Evolutionary conservation across 352 stramenopile genomes (phyloP), one percentile per base, ranked within the genome.

Genomic region (Chrysophaeum taylorii): DNA sequence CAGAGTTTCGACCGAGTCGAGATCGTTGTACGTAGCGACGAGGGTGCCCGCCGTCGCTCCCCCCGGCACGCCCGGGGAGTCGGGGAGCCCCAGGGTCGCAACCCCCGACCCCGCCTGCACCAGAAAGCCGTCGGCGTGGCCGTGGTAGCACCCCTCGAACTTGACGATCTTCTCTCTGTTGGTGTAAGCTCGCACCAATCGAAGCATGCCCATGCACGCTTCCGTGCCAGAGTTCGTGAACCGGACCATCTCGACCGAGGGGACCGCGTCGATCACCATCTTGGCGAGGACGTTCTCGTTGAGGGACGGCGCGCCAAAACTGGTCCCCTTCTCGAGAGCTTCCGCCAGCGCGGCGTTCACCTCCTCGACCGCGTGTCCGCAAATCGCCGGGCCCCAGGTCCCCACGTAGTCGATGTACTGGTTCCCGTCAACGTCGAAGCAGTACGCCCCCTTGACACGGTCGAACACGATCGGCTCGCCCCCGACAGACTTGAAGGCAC

Each of bases 201-300:
- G 85, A 68, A 93, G 84, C 85, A 92, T 91, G 78, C 87, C 85
- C 87, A 92, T 93, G 79, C 84, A 92, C n/a, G 86, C 87, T 73
- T 93, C 87, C 31, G 87, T 93, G 75, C 87, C 87, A 21, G 83
- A 90, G 76, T 93, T 93, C 68, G 87, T 93, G 83, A 93, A 93
- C 70, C 87, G 84, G 45, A 93, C 87, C 87, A 93, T 93, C 79
- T 93, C 87, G 16, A 93, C 85, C 35, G 82, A 89, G 37, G 87
- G 85, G 41, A 93, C 85, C 45, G 87, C 87, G 42, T 73, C 84
- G 76, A 92, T 92, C 69, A 93, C 87, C 63, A 78, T 80, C 78
- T 93, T 92, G 60, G 87, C 87, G 29, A 93, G 81, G 66, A 87
- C 81, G 68, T 93, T 93, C 80, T 93, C 87, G 68, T 90, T 76